Percentiles rank a stretch among this genome's conserved stretches.
Conservation (phyloP, 2,329 filamentous ascomycete genomes). For the Tolypocladium ovalisporum region DNA sequence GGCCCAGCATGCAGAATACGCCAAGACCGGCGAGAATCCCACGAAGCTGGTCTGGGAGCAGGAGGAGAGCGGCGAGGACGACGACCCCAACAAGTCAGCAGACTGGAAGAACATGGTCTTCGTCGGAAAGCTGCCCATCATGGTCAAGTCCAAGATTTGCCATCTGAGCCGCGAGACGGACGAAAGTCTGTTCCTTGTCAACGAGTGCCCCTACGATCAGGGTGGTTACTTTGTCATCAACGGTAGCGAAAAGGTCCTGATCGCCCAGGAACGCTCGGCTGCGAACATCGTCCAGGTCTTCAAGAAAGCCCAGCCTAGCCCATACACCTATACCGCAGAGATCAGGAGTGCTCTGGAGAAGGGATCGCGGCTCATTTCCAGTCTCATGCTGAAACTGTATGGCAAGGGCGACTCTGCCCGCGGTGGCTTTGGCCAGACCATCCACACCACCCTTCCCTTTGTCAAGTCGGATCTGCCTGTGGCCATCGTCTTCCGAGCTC, state of each 20-base stretch:
- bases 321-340: constrained; percentile 87
- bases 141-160: constrained; percentile 96
- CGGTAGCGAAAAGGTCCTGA: constrained; percentile 95
- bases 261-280: constrained; percentile 93
- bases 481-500: constrained; percentile 86
- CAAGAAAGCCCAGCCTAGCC: constrained; percentile 89
- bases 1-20: constrained; percentile 45
- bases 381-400: constrained; percentile 81
- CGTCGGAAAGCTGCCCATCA: constrained; percentile 91
- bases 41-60: constrained; percentile 51
- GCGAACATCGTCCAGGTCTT: constrained; percentile 99
- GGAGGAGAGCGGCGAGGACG: constrained; percentile 39
- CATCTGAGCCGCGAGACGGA: constrained; percentile 76
- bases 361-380: constrained; percentile 87
- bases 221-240: constrained; percentile 99
- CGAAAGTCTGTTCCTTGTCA: constrained; percentile 77
- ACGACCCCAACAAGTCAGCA: constrained; percentile 39
- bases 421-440: constrained; percentile 74
- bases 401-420: constrained; percentile 71
- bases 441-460: constrained; percentile 85
- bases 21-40: constrained; percentile 44
- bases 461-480: constrained; percentile 91
- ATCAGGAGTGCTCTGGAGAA: constrained; percentile 95
- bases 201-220: constrained; percentile 96
- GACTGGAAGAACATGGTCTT: constrained; percentile 66